phyloP scores from a whole-genome alignment of 2,329 filamentous ascomycete genomes.

The Orbilia oligospora region DNA sequence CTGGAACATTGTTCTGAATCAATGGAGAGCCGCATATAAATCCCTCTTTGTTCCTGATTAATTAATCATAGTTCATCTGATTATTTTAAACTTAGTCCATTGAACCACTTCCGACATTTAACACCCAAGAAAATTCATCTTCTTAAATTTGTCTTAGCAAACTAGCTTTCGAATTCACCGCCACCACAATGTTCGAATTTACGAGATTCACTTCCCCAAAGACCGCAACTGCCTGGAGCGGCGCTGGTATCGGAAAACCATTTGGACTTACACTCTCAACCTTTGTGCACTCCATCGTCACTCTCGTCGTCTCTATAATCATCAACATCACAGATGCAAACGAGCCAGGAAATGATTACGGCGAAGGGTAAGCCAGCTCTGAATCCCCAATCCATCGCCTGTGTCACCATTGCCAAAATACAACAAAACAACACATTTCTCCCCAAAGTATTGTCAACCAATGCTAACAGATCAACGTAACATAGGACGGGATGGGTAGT shows the following conservation, averaged over 20 bases:
- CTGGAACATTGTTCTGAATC: not conserved
- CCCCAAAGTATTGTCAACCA: too few species aligned
- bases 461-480: too few species aligned
- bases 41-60: constrained; percentile 7
- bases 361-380: constrained; percentile 41
- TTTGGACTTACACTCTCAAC: constrained; percentile 21
- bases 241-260: constrained; percentile 33
- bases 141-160: too few species aligned
- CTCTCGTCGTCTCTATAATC: constrained; percentile 33
- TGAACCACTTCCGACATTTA: not conserved
- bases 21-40: constrained; percentile 22
- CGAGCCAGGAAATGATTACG: constrained; percentile 41
- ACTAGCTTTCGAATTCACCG: not conserved
- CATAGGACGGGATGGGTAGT: constrained; percentile 44
- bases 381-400: not conserved
- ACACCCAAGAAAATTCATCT: too few species aligned
- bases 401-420: not conserved
- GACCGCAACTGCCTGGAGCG: constrained; percentile 38
- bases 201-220: constrained; percentile 27
- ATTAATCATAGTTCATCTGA: not conserved
- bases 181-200: constrained; percentile 3
- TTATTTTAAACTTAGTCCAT: not conserved
- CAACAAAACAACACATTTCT: constrained; percentile 13
- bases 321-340: constrained; percentile 55
- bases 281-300: constrained; percentile 20